Conservation (phyloP, 2,329 filamentous ascomycete genomes). For the Colletotrichum salicis region DNA sequence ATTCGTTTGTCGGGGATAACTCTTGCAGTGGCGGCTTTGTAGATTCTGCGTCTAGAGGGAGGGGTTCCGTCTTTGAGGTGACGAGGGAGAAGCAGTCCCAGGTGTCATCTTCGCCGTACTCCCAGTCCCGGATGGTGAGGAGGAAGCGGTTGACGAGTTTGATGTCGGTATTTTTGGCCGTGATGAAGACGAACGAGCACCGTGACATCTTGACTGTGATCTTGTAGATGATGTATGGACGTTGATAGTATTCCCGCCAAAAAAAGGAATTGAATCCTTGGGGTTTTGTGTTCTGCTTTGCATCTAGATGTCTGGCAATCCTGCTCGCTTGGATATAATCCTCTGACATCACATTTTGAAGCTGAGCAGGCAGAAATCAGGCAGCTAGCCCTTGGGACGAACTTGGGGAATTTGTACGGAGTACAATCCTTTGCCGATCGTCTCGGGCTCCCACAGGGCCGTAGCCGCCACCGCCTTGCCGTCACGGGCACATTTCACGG, state of each 20-base stretch:
- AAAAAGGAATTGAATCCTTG: not conserved
- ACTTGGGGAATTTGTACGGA: not conserved
- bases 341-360: not conserved
- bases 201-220: not conserved
- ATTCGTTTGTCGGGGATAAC: not conserved
- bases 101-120: not conserved
- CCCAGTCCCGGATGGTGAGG: not conserved
- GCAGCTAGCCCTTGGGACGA: not conserved
- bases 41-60: not conserved
- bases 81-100: conserved; percentile 1
- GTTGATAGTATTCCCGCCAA: not conserved
- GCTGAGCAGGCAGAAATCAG: not conserved
- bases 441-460: not conserved
- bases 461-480: not conserved
- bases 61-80: not conserved
- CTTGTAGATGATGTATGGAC: not conserved
- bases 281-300: not conserved
- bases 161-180: not conserved
- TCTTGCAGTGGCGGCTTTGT: not conserved
- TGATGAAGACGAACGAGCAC: conserved; percentile 5
- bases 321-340: not conserved
- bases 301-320: not conserved
- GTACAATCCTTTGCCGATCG: not conserved
- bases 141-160: conserved; percentile 4
- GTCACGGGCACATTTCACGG: not conserved